A percentile compares a stretch with the other conserved stretches of the same genome.
Conservation (phyloP, 176 grass and related monocot genomes). For the Echinochloa phyllopogon region DNA sequence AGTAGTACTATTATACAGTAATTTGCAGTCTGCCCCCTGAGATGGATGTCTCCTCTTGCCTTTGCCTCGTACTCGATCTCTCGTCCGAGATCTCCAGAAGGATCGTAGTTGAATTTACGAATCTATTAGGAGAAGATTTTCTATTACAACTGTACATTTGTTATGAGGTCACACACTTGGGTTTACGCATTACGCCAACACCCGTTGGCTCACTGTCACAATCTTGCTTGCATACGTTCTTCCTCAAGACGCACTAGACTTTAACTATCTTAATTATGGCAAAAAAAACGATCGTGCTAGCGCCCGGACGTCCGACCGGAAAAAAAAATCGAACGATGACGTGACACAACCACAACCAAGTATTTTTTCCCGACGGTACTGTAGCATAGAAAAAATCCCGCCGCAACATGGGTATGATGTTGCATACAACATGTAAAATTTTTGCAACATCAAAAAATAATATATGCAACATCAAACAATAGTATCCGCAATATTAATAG, state of each 20-base stretch:
- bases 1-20: no score
- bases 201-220: background rate
- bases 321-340: no score
- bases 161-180: background rate
- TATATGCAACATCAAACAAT: no score
- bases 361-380: no score
- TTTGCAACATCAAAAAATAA: no score
- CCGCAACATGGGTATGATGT: no score
- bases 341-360: no score
- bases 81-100: background rate
- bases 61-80: background rate
- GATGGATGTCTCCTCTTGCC: background rate
- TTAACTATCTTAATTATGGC: background rate
- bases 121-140: background rate
- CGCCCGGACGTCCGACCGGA: no score
- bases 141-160: background rate
- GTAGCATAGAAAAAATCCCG: no score
- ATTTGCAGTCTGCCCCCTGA: slow-evolving; percentile 1
- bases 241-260: background rate
- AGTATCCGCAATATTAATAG: no score
- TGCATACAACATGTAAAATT: no score
- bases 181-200: background rate
- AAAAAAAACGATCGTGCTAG: no score
- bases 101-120: background rate
- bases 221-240: background rate